phyloP scores from a whole-genome alignment of 306 rosid species.

The Prosopis cineraria region DNA sequence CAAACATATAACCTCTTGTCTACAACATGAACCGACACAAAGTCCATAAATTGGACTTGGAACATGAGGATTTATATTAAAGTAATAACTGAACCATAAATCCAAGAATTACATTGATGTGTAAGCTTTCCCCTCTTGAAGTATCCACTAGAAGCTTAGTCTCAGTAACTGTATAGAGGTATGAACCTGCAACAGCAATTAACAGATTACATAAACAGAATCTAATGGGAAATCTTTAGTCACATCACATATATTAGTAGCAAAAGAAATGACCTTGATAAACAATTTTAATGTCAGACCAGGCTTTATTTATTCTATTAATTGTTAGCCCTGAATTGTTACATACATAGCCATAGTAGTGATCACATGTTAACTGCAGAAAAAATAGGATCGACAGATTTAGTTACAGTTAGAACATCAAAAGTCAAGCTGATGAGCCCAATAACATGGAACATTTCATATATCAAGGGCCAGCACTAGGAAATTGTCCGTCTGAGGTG shows the following conservation, averaged over 20 bases:
- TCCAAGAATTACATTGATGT: conserved; percentile 62
- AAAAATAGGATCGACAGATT: conserved; percentile 18
- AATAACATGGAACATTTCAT: conserved; percentile 2
- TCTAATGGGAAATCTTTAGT: conserved; percentile 5
- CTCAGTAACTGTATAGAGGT: conserved; percentile 74
- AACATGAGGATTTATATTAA: conserved; percentile 7
- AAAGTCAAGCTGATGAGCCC: not conserved
- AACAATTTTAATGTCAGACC: conserved; percentile 12
- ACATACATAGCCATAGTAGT: conserved; percentile 10
- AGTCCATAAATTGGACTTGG: conserved; percentile 21
- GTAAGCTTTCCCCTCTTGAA: conserved; percentile 79
- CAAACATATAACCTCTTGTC: conserved; percentile 10
- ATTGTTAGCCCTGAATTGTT: conserved; percentile 16
- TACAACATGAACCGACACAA: conserved; percentile 21
- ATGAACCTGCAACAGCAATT: conserved; percentile 57
- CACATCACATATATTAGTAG: conserved; percentile 11
- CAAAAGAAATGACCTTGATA: conserved; percentile 7
- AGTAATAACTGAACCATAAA: conserved; percentile 23
- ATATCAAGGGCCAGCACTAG: conserved; percentile 12
- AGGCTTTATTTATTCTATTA: not conserved
- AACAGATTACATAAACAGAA: conserved; percentile 23
- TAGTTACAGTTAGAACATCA: not conserved
- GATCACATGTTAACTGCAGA: conserved; percentile 9
- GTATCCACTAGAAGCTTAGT: conserved; percentile 84
- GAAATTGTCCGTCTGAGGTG: not conserved